Evolutionary conservation across 2,329 filamentous ascomycete genomes (phyloP).

Genomic region (Onygenales sp.): DNA sequence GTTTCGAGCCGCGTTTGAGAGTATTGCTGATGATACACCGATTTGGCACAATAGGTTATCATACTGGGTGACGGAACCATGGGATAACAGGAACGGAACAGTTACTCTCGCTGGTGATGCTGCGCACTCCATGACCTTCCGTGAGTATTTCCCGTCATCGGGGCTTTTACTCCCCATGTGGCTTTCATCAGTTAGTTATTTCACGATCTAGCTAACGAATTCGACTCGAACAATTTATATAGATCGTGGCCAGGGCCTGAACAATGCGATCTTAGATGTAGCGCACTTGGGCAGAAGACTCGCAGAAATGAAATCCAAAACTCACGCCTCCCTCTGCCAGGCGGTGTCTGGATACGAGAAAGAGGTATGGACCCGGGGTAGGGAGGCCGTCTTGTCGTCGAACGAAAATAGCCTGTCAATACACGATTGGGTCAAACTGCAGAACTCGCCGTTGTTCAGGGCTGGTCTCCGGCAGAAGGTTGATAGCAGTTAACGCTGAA

Average conservation of each 20-base stretch:
- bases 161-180: no score
- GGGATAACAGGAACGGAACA: slow-evolving; percentile 23
- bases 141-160: slow-evolving; percentile 12
- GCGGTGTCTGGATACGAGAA: slow-evolving; percentile 3
- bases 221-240: not conserved
- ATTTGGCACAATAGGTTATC: slow-evolving; percentile 23
- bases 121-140: slow-evolving; percentile 33
- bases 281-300: slow-evolving; percentile 4
- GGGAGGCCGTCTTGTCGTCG: slow-evolving; percentile 4
- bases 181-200: not conserved
- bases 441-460: slow-evolving; percentile 7
- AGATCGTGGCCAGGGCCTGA: slow-evolving; percentile 30
- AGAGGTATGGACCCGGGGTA: slow-evolving; percentile 6
- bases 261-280: slow-evolving; percentile 27
- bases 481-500: no score
- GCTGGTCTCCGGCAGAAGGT: not conserved
- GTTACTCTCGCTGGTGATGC: slow-evolving; percentile 29
- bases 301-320: slow-evolving; percentile 1
- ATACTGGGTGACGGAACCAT: slow-evolving; percentile 20
- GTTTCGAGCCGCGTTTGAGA: slow-evolving; percentile 24
- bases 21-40: slow-evolving; percentile 21
- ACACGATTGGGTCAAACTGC: slow-evolving; percentile 5
- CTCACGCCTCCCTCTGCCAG: not conserved
- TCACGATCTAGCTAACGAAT: no score
- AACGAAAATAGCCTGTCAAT: slow-evolving; percentile 4